Base-by-base conservation (phyloP, 2,329 filamentous ascomycete genomes). In the Microdochium paspali region DNA sequence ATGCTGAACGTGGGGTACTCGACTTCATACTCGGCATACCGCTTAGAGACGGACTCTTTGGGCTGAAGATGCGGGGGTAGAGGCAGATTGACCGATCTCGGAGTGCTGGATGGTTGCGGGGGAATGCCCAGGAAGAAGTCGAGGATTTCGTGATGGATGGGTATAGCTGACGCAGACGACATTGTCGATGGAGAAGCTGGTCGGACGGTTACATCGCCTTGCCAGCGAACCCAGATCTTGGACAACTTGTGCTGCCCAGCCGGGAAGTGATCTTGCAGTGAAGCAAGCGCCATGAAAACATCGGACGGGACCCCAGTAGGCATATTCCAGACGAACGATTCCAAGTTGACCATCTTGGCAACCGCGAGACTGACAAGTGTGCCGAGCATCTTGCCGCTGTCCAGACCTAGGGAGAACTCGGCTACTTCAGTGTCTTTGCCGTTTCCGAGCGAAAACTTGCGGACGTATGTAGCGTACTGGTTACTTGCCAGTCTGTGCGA, bases 291-390 rank as follows among this genome's bases (percentile, higher is more conserved):
- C 59, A 89, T 78, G 77, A 89, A 93, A 24, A 91, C 84, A 61
- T 91, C 86, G 46, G 87, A 77, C 46, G 90, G 67, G 18, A 93
- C 84, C 1, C 87, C 88, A 0, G 87, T 93, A 1, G 87, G 87
- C 87, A 93, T 91, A 58, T 94, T 87, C 87, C 87, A 93, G 3
- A 87, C 74, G 58, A 93, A 93, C 0, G 81, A 82, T 64, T 93
- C 87, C 32, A 94, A 72, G 57, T 87, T 88, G 46, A 80, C 71
- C 87, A 93, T 93, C 52, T 85, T 83, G 40, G 83, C 81, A n/a
- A 93, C 74, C 12, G 87, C 85, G 53, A 90, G 68, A 10, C 87
- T 85, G 12, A 90, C 87, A 45, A 93, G 68, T 1, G 86, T 91
- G 4, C 87, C 86, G n/a, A 93, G 73, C 86, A 93, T 90, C 67